Evolutionary conservation across 192 early-diverging fungal species (phyloP).

Genomic region (Backusella psychrophila): DNA sequence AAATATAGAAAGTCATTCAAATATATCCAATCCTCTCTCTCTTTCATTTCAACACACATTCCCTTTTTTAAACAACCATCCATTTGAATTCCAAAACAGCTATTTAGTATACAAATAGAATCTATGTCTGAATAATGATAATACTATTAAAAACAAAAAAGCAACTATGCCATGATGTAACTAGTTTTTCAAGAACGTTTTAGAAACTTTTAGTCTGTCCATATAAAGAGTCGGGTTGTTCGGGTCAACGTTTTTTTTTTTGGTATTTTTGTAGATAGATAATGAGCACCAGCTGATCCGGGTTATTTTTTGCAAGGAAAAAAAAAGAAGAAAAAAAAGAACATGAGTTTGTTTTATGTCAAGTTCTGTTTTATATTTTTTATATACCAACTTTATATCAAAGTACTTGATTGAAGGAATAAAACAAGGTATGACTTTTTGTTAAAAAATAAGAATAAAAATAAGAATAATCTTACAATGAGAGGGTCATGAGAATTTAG

Average conservation of each 20-base stretch:
- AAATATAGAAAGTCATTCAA: background rate
- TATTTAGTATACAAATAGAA: background rate
- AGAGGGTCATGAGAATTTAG: background rate
- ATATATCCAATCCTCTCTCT: background rate
- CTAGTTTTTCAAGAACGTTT: background rate
- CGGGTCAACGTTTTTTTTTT: background rate
- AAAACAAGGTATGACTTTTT: background rate
- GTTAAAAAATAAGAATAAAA: background rate
- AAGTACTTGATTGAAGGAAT: background rate
- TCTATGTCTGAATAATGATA: background rate
- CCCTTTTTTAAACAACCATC: background rate
- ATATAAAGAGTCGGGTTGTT: background rate
- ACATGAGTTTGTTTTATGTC: background rate
- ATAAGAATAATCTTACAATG: background rate
- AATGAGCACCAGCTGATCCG: background rate
- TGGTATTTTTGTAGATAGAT: background rate
- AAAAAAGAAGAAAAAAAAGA: background rate
- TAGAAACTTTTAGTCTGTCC: background rate
- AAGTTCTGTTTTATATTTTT: background rate
- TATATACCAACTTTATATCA: background rate
- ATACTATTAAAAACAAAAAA: background rate
- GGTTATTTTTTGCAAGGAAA: background rate
- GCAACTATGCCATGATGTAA: background rate
- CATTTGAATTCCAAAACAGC: background rate
- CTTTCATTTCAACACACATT: background rate